A percentile compares a stretch with the other conserved stretches of the same genome.
Evolutionary conservation across 306 rosid species (phyloP).

Genomic region (Quercus mongolica): DNA sequence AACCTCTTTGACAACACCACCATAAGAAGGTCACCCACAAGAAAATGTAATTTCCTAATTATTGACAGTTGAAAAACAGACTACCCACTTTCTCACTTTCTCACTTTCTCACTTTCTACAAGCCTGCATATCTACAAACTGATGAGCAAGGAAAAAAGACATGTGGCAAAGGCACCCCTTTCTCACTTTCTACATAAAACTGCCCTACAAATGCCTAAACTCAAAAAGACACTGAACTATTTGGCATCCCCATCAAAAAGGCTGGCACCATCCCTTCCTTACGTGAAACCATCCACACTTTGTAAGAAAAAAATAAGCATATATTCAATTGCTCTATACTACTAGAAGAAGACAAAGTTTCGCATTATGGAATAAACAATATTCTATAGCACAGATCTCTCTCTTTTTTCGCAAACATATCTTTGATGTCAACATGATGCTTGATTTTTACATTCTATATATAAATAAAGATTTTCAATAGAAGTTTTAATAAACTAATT

Average conservation of each 20-base stretch:
- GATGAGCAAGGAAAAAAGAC: no score
- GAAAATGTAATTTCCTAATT: no score
- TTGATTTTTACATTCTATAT: no score
- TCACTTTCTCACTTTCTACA: no score
- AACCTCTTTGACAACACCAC: no score
- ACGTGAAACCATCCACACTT: slow-evolving; percentile 30
- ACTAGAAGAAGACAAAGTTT: slow-evolving; percentile 28
- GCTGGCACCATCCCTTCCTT: slow-evolving; percentile 33
- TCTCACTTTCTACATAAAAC: not conserved
- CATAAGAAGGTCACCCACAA: no score
- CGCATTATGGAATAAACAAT: not conserved
- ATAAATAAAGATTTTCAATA: no score
- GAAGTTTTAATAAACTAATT: no score
- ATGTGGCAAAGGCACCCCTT: slow-evolving; percentile 20
- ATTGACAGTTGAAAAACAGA: no score
- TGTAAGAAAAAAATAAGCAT: slow-evolving; percentile 18
- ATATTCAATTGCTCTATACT: slow-evolving; percentile 13
- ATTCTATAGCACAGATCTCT: not conserved
- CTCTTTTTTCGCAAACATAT: not conserved
- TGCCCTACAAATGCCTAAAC: slow-evolving; percentile 51
- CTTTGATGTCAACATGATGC: no score
- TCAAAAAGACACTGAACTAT: slow-evolving; percentile 10
- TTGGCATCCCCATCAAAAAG: slow-evolving; percentile 37
- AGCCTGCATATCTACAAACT: no score
- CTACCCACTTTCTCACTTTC: no score